Conservation (phyloP, 1,284 basidiomycete species). For the Coriolopsis trogii region DNA sequence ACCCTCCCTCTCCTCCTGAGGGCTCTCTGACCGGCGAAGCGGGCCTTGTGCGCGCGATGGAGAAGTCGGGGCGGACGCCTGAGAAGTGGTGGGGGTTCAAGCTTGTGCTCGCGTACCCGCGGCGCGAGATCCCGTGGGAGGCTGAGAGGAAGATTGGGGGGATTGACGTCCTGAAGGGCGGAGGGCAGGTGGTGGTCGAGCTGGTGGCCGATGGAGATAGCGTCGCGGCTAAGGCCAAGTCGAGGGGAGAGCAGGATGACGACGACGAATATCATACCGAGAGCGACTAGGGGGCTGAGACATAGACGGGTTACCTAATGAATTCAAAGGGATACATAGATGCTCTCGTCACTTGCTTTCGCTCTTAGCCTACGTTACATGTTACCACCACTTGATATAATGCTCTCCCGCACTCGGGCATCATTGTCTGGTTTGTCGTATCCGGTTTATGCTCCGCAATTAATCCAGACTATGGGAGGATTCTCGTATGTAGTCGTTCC, state of each 20-base stretch:
- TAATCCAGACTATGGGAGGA: too few relatives aligned
- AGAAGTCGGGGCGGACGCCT: conserved; percentile 28
- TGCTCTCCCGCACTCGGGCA: neutral
- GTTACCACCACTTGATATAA: too few relatives aligned
- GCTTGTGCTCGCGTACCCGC: conserved; percentile 71
- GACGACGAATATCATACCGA: conserved; percentile 67
- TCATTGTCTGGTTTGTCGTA: neutral
- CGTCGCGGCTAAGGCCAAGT: conserved; percentile 26
- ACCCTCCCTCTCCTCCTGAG: conserved; percentile 46
- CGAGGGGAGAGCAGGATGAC: conserved; percentile 26
- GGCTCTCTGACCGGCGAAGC: conserved; percentile 36
- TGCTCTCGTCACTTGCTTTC: neutral
- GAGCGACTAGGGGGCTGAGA: conserved; percentile 48
- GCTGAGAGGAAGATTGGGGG: conserved; percentile 46
- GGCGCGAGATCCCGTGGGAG: conserved; percentile 62
- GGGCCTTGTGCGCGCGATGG: conserved; percentile 46
- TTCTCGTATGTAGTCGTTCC: too few relatives aligned
- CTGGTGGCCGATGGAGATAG: conserved; percentile 32
- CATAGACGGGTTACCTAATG: neutral
- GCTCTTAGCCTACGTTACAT: too few relatives aligned
- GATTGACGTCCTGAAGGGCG: conserved; percentile 58
- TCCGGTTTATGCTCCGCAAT: too few relatives aligned
- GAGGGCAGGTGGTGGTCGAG: conserved; percentile 76
- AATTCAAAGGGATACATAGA: neutral
- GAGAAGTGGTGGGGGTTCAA: conserved; percentile 74